Base-by-base conservation (phyloP, 345 rosid genomes). In the Eucalyptus melliodora region DNA sequence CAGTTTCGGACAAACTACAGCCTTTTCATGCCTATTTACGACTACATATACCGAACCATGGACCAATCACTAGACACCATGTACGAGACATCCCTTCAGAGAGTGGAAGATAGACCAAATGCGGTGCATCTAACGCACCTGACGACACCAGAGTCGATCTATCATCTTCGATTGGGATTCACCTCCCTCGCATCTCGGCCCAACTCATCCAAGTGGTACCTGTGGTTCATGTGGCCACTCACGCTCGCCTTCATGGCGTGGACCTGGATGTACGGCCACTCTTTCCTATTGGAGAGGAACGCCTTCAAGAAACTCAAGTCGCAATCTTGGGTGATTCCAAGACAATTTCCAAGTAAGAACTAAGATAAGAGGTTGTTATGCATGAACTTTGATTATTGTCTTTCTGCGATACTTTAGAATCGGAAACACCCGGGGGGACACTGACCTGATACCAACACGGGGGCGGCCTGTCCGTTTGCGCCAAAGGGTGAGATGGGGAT, bases 1-100 rank as follows among this genome's bases (percentile, higher is more conserved):
- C 95, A 95, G 27, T 94, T 95, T 50, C 62, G 62, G 62, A 56
- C 62, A 56, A 56, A 56, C 62, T 23, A 56, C 62, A 56, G 62
- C 30, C 62, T 56, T 56, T 24, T 56, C 62, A 56, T 56, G 62
- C 62, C 62, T 56, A 56, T 56, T 24, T 56, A 56, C 21, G 30
- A 56, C 62, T 56, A 56, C 62, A 56, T 9, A 56, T 56, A 56
- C 62, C 62, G 62, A 56, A 56, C 62, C 1, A 56, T 56, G 62
- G 62, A 56, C 62, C 62, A 24, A 4, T 56, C 62, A 56, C 3
- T 56, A 4, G 62, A 56, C 27, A 24, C 62, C 13, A 24, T 13
- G 27, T 56, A 56, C 12, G 30, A 56, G 13, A 24, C 62, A 56
- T 56, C 62, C 62, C 62, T 23, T 9, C 13, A 21, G 62, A 56